Percentiles rank a stretch among this genome's conserved stretches.
Conservation (phyloP, 1,284 basidiomycete genomes). For the Leccinum fuscescens region DNA sequence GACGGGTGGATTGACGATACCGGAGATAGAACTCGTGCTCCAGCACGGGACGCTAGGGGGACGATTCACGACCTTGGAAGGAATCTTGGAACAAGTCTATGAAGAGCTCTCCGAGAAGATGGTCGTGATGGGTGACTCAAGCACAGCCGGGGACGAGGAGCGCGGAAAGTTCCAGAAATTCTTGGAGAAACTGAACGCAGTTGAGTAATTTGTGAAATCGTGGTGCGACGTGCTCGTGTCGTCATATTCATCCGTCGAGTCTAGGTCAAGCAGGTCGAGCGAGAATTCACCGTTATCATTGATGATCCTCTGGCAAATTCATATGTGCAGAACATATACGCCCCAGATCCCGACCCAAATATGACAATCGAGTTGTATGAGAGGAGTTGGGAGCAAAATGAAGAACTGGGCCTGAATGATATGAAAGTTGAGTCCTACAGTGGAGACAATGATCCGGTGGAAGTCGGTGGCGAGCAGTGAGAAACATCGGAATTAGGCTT, state of each 20-base stretch:
- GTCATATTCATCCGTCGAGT: slow-evolving; percentile 1
- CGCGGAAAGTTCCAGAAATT: slow-evolving; percentile 71
- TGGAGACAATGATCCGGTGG: slow-evolving; percentile 14
- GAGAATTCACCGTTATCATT: slow-evolving; percentile 87
- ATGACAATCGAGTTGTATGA: slow-evolving; percentile 86
- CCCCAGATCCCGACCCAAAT: slow-evolving; percentile 89
- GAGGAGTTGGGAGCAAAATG: slow-evolving; percentile 88
- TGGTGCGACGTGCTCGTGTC: not conserved
- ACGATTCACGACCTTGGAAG: slow-evolving; percentile 97
- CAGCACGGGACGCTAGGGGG: slow-evolving; percentile 95
- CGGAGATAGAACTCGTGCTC: slow-evolving; percentile 93
- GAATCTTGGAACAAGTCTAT: slow-evolving; percentile 91
- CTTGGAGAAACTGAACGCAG: slow-evolving; percentile 77
- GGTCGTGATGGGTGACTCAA: slow-evolving; percentile 78
- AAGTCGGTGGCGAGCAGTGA: not conserved
- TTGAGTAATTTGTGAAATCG: slow-evolving; percentile 30
- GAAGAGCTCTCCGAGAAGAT: slow-evolving; percentile 93
- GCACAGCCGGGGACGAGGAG: slow-evolving; percentile 41
- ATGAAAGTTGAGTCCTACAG: slow-evolving; percentile 91
- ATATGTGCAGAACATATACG: slow-evolving; percentile 94
- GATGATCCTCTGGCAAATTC: slow-evolving; percentile 97
- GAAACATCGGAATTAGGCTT: not conserved
- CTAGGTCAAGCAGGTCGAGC: slow-evolving; percentile 74
- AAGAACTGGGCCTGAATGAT: slow-evolving; percentile 94
- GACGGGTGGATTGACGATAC: slow-evolving; percentile 87